phyloP scores from a whole-genome alignment of 257 asterid species.

The Pogostemon cablin region DNA sequence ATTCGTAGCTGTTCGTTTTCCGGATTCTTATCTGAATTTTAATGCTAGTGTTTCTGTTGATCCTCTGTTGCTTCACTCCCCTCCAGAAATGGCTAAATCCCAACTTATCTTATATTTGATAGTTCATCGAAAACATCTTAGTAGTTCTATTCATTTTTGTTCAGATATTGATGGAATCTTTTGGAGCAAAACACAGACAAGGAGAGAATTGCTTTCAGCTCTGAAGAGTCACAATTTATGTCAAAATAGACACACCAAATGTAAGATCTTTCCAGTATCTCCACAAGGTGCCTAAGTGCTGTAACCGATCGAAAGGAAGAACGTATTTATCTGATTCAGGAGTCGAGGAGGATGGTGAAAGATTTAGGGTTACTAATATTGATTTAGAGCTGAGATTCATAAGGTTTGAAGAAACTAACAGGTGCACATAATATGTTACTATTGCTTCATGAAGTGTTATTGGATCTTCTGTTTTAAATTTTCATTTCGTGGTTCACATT shows the following conservation, averaged over 20 bases:
- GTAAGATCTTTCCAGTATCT: slow-evolving; percentile 44
- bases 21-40: neutral
- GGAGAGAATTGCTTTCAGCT: slow-evolving; percentile 44
- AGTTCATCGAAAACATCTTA: neutral
- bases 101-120: too few species aligned
- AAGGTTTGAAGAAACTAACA: neutral
- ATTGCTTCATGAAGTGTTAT: neutral
- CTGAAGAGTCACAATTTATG: slow-evolving; percentile 41
- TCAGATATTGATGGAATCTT: slow-evolving; percentile 54
- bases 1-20: neutral
- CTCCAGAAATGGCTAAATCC: too few species aligned
- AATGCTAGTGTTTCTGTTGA: too few species aligned
- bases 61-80: too few species aligned
- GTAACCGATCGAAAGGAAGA: slow-evolving; percentile 29
- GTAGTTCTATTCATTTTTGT: neutral
- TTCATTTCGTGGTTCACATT: neutral
- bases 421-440: too few species aligned
- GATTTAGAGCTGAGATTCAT: neutral
- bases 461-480: neutral
- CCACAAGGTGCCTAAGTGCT: slow-evolving; percentile 23
- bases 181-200: slow-evolving; percentile 43
- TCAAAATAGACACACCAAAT: slow-evolving; percentile 48
- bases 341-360: too few species aligned
- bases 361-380: neutral
- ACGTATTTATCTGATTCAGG: slow-evolving; percentile 33